Percentiles rank a stretch among this genome's conserved stretches.
Conservation (phyloP, 352 stramenopile genomes). For the Pythium monospermum region DNA sequence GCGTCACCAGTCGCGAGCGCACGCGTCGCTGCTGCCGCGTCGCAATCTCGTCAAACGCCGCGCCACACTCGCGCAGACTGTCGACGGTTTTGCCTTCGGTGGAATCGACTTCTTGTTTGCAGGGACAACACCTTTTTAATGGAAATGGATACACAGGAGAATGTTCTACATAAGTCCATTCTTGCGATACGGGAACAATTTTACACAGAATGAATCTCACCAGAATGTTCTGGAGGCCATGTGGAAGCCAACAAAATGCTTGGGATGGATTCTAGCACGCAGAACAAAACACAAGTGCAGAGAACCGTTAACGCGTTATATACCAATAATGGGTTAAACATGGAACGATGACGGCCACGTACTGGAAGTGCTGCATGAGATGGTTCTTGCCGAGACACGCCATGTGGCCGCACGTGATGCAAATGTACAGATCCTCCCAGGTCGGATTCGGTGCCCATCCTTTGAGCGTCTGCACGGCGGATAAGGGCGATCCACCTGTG, state of each 20-base stretch:
- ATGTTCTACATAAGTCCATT: no score
- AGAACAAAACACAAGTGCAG: no score
- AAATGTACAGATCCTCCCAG: slow-evolving; percentile 42
- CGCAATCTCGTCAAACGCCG: slow-evolving; percentile 42
- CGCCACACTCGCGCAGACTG: slow-evolving; percentile 30
- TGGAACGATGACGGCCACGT: no score
- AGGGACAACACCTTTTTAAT: slow-evolving; percentile 31
- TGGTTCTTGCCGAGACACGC: slow-evolving; percentile 49
- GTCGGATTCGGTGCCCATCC: slow-evolving; percentile 29
- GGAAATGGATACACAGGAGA: background rate
- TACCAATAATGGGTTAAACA: no score
- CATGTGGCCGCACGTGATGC: slow-evolving; percentile 56
- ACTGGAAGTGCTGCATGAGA: slow-evolving; percentile 48
- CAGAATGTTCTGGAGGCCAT: slow-evolving; percentile 46
- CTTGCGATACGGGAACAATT: no score
- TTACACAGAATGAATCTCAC: no score
- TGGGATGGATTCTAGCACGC: slow-evolving; percentile 29
- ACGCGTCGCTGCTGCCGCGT: slow-evolving; percentile 41
- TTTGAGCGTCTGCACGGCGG: slow-evolving; percentile 11
- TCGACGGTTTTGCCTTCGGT: slow-evolving; percentile 35
- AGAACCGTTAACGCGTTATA: no score
- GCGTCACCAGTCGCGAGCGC: slow-evolving; percentile 1
- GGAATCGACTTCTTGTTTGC: slow-evolving; percentile 38
- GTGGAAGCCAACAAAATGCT: slow-evolving; percentile 59
- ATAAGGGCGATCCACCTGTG: background rate